Percentiles rank a stretch among this genome's conserved stretches.
phyloP scores from a whole-genome alignment of 2,329 filamentous ascomycete species.

The Colletotrichum sp. region DNA sequence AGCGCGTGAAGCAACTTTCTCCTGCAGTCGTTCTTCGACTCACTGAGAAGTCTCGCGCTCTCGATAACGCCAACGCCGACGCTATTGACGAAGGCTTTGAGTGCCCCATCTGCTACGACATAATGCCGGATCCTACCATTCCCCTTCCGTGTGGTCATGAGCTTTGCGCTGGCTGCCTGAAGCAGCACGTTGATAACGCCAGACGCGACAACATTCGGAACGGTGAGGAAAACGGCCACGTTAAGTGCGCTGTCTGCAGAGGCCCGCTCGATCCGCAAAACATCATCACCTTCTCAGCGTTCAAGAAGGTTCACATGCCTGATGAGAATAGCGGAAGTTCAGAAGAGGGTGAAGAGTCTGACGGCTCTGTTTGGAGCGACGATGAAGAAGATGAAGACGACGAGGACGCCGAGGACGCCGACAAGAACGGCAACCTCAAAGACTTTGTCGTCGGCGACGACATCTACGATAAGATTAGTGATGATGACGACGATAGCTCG shows the following conservation, averaged over 20 bases:
- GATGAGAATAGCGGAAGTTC: conserved; percentile 41
- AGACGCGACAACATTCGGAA: conserved; percentile 58
- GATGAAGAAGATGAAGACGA: conserved; percentile 37
- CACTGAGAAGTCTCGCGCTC: conserved; percentile 32
- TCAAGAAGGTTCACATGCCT: conserved; percentile 75
- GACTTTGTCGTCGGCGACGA: conserved; percentile 50
- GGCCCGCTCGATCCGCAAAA: conserved; percentile 68
- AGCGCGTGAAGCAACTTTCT: conserved; percentile 66
- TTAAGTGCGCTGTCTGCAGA: conserved; percentile 80
- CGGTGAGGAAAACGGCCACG: conserved; percentile 60
- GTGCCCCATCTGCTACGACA: conserved; percentile 85
- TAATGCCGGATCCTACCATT: conserved; percentile 74
- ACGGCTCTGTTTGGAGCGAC: conserved; percentile 32
- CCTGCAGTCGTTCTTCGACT: conserved; percentile 70
- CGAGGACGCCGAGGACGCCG: conserved; percentile 30
- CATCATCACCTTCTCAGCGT: conserved; percentile 75
- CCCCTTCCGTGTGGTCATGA: conserved; percentile 85
- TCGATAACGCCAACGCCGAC: conserved; percentile 42
- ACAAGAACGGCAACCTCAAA: conserved; percentile 40
- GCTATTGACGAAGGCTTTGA: conserved; percentile 59
- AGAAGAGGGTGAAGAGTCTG: conserved; percentile 35
- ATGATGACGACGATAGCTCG: conserved; percentile 32
- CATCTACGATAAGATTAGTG: conserved; percentile 41
- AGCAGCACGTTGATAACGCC: conserved; percentile 68
- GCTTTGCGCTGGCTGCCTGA: conserved; percentile 78